phyloP scores from a whole-genome alignment of 768 basidiomycete species.

The Panellus pusillus region DNA sequence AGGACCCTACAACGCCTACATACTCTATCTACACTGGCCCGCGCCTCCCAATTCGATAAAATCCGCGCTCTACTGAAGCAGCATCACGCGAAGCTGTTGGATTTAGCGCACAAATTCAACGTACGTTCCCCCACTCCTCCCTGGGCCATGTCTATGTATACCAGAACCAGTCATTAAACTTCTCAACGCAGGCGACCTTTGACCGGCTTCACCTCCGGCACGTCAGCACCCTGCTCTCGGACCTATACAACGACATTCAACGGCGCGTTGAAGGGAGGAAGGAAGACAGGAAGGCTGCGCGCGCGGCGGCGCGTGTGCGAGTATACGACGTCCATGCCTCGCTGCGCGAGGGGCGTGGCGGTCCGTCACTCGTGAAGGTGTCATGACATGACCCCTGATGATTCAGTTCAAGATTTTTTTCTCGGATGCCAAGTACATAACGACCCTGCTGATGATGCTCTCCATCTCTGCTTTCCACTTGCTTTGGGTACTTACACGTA shows the following conservation, averaged over 20 bases:
- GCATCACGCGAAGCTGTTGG: slow-evolving; percentile 14
- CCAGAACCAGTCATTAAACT: background rate
- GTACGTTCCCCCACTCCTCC: background rate
- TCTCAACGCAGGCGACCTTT: slow-evolving; percentile 5
- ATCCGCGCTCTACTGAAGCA: slow-evolving; percentile 10
- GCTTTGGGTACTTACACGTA: no score
- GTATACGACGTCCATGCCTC: background rate
- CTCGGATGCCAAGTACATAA: background rate
- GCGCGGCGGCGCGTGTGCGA: slow-evolving; percentile 1
- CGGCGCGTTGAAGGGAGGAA: background rate
- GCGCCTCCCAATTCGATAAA: slow-evolving; percentile 1
- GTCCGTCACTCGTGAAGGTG: slow-evolving; percentile 8
- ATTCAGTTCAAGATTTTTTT: background rate
- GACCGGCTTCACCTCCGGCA: slow-evolving; percentile 12
- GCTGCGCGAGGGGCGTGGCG: background rate
- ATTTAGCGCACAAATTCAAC: slow-evolving; percentile 19
- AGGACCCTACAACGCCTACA: slow-evolving; percentile 18
- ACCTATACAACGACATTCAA: slow-evolving; percentile 5
- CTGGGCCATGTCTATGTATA: background rate
- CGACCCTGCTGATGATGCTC: background rate
- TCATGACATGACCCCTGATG: slow-evolving; percentile 6
- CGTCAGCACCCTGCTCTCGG: background rate
- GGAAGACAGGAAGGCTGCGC: slow-evolving; percentile 7
- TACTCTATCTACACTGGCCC: background rate
- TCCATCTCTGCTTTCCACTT: no score